phyloP scores from a whole-genome alignment of 768 basidiomycete species.

The Stropharia rugosoannulata region DNA sequence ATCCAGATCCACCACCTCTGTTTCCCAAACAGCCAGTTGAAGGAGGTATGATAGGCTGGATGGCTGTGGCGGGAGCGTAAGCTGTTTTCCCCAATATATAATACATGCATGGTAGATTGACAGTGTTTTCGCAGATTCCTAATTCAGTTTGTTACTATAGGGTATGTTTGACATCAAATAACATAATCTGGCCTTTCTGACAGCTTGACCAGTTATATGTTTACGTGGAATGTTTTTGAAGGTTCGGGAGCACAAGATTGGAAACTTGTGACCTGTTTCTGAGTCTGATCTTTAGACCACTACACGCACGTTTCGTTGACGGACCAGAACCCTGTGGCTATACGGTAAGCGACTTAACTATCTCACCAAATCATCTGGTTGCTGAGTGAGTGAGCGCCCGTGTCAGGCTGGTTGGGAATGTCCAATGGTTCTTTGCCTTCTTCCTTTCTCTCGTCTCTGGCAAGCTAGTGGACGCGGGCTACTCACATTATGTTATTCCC shows the following conservation, averaged over 20 bases:
- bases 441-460: constrained; percentile 39
- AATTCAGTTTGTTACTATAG: constrained; percentile 44
- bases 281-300: constrained; percentile 28
- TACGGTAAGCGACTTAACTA: constrained; percentile 30
- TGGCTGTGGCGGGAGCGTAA: constrained; percentile 44
- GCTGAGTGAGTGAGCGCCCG: constrained; percentile 6
- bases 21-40: constrained; percentile 27
- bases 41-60: constrained; percentile 41
- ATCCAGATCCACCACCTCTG: constrained; percentile 21
- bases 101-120: not conserved
- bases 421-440: constrained; percentile 46
- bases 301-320: constrained; percentile 38
- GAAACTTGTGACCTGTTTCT: not conserved
- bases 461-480: constrained; percentile 44
- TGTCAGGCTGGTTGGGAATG: constrained; percentile 46
- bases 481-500: constrained; percentile 32
- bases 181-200: constrained; percentile 13
- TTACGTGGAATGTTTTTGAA: constrained; percentile 31
- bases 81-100: constrained; percentile 14
- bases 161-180: constrained; percentile 22
- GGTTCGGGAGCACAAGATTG: constrained; percentile 13
- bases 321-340: constrained; percentile 36
- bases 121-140: constrained; percentile 29
- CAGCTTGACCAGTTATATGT: constrained; percentile 12
- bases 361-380: not conserved